Conservation (phyloP, 1,139 yeast species). For the Debaryomycetaceae sp. region DNA sequence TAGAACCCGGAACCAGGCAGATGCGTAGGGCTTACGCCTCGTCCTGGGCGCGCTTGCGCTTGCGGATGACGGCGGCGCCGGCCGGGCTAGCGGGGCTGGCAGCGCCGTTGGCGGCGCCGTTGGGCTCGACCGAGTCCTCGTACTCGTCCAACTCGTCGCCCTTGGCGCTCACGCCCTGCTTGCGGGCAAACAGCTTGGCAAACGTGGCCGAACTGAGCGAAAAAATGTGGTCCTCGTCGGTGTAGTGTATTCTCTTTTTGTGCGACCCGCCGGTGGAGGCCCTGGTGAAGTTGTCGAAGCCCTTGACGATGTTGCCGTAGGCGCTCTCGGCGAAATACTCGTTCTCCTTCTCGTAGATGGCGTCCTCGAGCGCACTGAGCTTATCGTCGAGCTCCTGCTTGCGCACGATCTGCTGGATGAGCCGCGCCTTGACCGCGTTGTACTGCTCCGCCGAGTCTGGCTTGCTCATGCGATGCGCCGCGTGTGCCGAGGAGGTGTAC, state of each 20-base stretch:
- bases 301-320: constrained; percentile 81
- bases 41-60: too few species aligned
- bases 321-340: constrained; percentile 66
- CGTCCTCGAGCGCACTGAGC: constrained; percentile 65
- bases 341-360: constrained; percentile 77
- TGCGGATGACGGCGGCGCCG: too few species aligned
- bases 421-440: constrained; percentile 61
- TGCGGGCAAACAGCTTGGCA: constrained; percentile 54
- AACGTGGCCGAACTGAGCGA: constrained; percentile 75
- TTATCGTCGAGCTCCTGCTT: constrained; percentile 64
- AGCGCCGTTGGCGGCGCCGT: constrained; percentile 9
- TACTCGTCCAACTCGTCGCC: constrained; percentile 42
- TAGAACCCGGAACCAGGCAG: background rate
- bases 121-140: constrained; percentile 43
- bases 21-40: too few species aligned
- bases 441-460: constrained; percentile 44
- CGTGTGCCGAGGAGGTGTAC: constrained; percentile 1
- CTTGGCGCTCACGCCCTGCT: constrained; percentile 20
- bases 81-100: constrained; percentile 29
- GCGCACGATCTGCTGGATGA: constrained; percentile 59
- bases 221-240: constrained; percentile 82
- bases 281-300: constrained; percentile 80
- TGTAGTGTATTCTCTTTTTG: constrained; percentile 53
- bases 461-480: constrained; percentile 6
- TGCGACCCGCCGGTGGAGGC: constrained; percentile 32